phyloP scores from a whole-genome alignment of 768 basidiomycete species.

The Mycena capillaripes region DNA sequence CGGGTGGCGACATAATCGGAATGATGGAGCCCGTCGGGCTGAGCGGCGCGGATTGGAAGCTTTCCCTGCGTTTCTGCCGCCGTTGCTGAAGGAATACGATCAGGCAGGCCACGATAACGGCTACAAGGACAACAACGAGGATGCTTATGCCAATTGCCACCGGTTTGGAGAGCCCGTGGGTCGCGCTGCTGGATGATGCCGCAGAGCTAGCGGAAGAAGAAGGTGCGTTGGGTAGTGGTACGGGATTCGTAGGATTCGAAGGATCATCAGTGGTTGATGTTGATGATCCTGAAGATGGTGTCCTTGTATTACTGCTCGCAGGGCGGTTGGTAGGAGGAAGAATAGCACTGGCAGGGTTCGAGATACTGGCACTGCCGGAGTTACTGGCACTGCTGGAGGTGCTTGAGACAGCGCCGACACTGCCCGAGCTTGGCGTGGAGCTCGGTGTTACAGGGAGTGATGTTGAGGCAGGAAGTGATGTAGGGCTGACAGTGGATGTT shows the following conservation, averaged over 20 bases:
- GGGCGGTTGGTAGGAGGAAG: no score
- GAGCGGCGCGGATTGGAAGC: not conserved
- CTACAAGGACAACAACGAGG: conserved; percentile 3
- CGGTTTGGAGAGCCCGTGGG: conserved; percentile 23
- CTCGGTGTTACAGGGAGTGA: not conserved
- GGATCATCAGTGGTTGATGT: conserved; percentile 2
- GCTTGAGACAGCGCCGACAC: not conserved
- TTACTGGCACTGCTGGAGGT: not conserved
- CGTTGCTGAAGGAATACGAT: conserved; percentile 28
- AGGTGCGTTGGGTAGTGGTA: not conserved
- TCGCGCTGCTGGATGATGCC: conserved; percentile 2
- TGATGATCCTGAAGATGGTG: not conserved
- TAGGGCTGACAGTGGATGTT: not conserved
- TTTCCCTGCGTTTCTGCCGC: conserved; percentile 1
- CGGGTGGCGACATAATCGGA: conserved; percentile 35
- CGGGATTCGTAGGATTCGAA: not conserved
- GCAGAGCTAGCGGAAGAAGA: not conserved
- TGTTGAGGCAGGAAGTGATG: not conserved
- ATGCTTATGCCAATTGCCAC: conserved; percentile 16
- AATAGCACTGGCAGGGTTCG: not conserved
- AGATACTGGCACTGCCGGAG: no score
- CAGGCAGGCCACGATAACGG: conserved; percentile 2
- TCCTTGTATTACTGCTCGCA: conserved; percentile 1
- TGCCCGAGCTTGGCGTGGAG: not conserved
- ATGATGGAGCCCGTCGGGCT: conserved; percentile 28